Conservation (phyloP, 2,329 filamentous ascomycete species). For the Talaromyces sp. region DNA sequence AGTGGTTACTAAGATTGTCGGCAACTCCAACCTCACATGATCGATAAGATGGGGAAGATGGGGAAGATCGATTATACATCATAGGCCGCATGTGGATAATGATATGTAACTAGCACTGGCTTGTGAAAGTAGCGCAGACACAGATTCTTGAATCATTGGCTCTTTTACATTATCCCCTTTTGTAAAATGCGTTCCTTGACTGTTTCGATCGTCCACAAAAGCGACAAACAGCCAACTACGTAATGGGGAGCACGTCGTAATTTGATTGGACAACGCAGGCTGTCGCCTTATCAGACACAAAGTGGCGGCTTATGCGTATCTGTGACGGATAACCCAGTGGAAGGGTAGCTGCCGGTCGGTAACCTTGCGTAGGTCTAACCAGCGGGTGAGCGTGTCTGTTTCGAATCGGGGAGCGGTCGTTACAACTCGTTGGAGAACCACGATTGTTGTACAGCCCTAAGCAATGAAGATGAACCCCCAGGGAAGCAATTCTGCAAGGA, state of each 20-base stretch:
- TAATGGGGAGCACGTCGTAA: not conserved
- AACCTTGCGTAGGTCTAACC: constrained; percentile 34
- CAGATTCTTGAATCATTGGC: not conserved
- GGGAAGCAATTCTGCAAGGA: constrained; percentile 58
- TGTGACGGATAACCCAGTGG: constrained; percentile 41
- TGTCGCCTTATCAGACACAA: not conserved
- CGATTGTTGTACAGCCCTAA: constrained; percentile 51
- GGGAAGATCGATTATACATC: constrained; percentile 9
- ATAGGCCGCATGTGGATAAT: not conserved
- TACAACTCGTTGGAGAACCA: constrained; percentile 52
- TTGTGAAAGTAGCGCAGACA: not conserved
- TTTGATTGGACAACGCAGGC: not conserved
- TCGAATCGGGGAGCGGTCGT: constrained; percentile 51
- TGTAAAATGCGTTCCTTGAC: not conserved
- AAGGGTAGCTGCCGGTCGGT: constrained; percentile 33
- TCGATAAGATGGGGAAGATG: constrained; percentile 17
- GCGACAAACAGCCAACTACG: not conserved
- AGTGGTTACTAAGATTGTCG: constrained; percentile 1
- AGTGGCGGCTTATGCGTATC: constrained; percentile 19
- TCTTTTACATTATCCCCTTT: not conserved
- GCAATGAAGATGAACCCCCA: constrained; percentile 52
- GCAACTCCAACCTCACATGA: constrained; percentile 21
- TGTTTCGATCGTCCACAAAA: not conserved
- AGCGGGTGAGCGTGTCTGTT: constrained; percentile 48
- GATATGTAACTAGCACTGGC: not conserved